phyloP scores from a whole-genome alignment of 1,284 basidiomycete genomes.

The Trichosporon coremiiforme region DNA sequence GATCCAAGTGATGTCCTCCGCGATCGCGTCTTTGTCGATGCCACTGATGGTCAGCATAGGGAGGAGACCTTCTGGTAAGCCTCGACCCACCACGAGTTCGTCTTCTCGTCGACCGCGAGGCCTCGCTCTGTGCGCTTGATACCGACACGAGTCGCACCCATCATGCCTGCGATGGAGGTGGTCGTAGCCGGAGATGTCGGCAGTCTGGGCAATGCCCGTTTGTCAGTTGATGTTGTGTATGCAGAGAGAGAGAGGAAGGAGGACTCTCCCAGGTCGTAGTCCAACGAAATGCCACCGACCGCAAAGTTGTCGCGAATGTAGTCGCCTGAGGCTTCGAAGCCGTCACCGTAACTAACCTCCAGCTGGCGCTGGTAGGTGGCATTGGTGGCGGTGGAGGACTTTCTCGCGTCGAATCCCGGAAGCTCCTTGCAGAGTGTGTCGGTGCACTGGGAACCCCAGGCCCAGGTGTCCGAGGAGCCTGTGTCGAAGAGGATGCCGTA shows the following conservation, averaged over 20 bases:
- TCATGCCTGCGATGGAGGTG: background rate
- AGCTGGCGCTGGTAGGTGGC: background rate
- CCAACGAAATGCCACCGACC: background rate
- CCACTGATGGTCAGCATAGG: background rate
- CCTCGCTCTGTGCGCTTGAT: background rate
- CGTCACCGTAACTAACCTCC: background rate
- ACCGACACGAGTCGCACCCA: background rate
- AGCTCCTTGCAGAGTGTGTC: background rate
- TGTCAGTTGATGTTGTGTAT: no score
- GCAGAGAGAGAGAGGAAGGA: background rate
- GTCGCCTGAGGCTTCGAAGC: background rate
- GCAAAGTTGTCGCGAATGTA: background rate
- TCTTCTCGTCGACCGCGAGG: background rate
- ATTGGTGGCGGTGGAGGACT: background rate
- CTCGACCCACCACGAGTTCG: background rate
- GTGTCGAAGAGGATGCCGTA: constrained; percentile 64
- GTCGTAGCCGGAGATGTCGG: background rate
- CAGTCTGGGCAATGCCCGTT: background rate
- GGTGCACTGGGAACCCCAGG: constrained; percentile 33
- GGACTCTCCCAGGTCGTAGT: background rate
- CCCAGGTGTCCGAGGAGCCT: constrained; percentile 62
- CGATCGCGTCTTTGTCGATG: background rate
- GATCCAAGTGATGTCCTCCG: background rate
- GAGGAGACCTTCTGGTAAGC: background rate
- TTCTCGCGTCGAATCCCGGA: background rate